Base-by-base conservation (phyloP, 2,329 filamentous ascomycete species). In the Fusarium virguliforme region DNA sequence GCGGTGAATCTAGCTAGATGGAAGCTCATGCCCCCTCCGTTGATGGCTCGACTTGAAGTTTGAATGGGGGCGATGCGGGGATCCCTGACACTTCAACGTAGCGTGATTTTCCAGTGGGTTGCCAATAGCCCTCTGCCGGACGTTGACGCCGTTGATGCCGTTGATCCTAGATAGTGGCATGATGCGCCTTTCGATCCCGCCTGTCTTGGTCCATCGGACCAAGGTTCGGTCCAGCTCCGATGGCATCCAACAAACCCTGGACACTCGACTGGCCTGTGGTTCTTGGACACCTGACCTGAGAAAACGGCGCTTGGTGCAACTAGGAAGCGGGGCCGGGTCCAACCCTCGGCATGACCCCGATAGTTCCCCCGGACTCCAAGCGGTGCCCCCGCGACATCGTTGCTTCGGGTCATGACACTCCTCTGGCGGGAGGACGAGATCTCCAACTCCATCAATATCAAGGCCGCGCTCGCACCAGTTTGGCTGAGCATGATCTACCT, bases 371-470 rank as follows among this genome's bases (percentile, higher is more conserved):
- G 43, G 8, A 4, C 43, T 30, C 43, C 43, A 48, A 48, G 8
- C 28, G 43, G 8, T 28, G 30, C 43, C 43, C 30, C 43, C 43
- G 43, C 43, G 26, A 48, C 24, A 48, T 30, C 5, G 43, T 30
- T 48, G 43, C 10, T 13, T 48, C 12, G 43, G 26, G 30, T 48
- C 43, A 48, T 48, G 43, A 48, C 43, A 48, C 43, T 48, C 43
- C 43, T 28, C 28, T 30, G 43, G 43, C 8, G 1, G 43, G 2
- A 48, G 15, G 30, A 4, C 24, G 12, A 48, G 3, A 48, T 48
- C 43, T 9, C n/a, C 28, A 12, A 15, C 8, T 48, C 3, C 43
- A n/a, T 7, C 15, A 18, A 48, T 48, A 48, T 48, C 43, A 48
- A 48, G 43, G 43, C 24, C 26, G 6, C 48, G 28, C 28, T 51